Evolutionary conservation across 257 asterid genomes (phyloP).

Genomic region (Lycium ferocissimum): DNA sequence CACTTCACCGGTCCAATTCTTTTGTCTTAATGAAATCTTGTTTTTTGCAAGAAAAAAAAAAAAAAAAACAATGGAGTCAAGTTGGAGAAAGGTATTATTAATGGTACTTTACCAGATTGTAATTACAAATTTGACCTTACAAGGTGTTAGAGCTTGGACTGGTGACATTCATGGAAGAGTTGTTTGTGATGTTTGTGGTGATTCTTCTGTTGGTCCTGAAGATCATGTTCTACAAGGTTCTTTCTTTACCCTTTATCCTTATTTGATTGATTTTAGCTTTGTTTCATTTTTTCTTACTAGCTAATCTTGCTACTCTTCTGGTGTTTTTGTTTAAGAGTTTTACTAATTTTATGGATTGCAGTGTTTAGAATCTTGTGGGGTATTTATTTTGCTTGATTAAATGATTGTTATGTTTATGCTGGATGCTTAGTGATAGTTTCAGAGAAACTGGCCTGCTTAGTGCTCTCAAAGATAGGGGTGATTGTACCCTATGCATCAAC

Average conservation of each 20-base stretch:
- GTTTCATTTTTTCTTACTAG: background rate
- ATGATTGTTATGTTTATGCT: background rate
- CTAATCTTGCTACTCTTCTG: background rate
- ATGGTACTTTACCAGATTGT: constrained; percentile 28
- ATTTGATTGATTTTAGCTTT: background rate
- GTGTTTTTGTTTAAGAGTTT: background rate
- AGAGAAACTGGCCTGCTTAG: background rate
- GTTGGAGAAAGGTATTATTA: constrained; percentile 34
- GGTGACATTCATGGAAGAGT: constrained; percentile 90
- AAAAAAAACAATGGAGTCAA: constrained; percentile 47
- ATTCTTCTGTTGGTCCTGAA: constrained; percentile 89
- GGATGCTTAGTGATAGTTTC: background rate
- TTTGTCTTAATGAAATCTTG: background rate
- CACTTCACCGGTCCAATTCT: background rate
- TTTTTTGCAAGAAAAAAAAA: background rate
- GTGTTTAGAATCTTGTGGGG: background rate
- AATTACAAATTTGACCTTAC: constrained; percentile 32
- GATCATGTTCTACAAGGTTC: constrained; percentile 74
- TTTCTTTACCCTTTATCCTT: background rate
- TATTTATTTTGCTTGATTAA: background rate
- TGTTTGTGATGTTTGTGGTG: constrained; percentile 92
- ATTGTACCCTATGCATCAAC: background rate
- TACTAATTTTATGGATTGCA: background rate
- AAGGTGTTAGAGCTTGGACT: constrained; percentile 70
- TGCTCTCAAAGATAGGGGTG: background rate